Evolutionary conservation across 371 early-diverging fungal genomes (phyloP), one percentile per base, ranked within the genome.

Genomic region (Mucor saturninus): DNA sequence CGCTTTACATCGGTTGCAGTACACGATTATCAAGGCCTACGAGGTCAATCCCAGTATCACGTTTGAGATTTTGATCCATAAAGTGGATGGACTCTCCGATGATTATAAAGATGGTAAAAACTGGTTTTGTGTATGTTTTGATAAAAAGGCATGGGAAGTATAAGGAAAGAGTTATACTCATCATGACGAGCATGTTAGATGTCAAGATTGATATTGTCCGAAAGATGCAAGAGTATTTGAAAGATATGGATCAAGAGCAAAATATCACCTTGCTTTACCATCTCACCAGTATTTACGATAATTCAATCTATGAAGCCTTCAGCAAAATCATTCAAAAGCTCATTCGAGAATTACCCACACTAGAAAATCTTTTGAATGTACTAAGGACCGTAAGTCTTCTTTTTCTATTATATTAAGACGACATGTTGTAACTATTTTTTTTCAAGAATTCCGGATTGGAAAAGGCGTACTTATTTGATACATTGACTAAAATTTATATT

Each of bases 1-100:
- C 43, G 88, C 95, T 4, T 67, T 97, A 42, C 80, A 82, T 61
- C 81, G 88, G 49, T 80, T 97, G 6, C 87, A 86, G 56, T 73
- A 83, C 45, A 92, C 91, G 0, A 86, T 97, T 6, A 85, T 86
- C 2, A 77, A 76, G 5, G 95, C 94, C 0, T 85, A 90, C 63
- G 71, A 85, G 40, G 86, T 89, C 38, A 97, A 97, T 71, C 88
- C 87, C 51, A 80, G 84, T 59, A 89, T 97, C n/a, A 85, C 87
- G 0, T 94, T 93, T 75, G 95, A 97, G 68, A 90, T 97, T 5
- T 89, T 97, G 60, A 89, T 97, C 55, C 95, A 97, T 79, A 97
- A 97, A 76, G 94, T 96, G 13, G 98, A 97, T 68, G 96, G 95
- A 13, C 75, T 97, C 50, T 91, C 92, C 1, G 96, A 96, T 64